Base-by-base conservation (phyloP, 2,329 filamentous ascomycete genomes). In the Ceratocystis eucalypticola region DNA sequence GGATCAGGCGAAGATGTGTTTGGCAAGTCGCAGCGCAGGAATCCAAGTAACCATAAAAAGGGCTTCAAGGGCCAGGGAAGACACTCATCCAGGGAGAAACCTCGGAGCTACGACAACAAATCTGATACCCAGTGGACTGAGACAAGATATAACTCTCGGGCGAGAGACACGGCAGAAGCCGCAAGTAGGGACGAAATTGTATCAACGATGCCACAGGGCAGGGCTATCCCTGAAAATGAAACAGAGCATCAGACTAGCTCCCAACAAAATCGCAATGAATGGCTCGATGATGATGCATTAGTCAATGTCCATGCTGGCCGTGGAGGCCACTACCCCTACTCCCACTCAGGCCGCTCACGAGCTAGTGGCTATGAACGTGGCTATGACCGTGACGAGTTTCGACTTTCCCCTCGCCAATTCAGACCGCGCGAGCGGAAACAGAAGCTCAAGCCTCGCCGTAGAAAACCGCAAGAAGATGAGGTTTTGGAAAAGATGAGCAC, bases 401-500 rank as follows among this genome's bases (percentile, higher is more conserved):
- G 53, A 15, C 15, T 41, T 41, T 41, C 37, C 12, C 37, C 53
- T 28, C 53, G 53, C 22, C 53, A 57, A 30, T 30, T 22, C 28
- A 28, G 53, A 28, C 53, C 20, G 22, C 53, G 53, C 0, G 53
- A 57, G 53, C 28, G 3, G 2, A 28, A 57, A 30, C 15, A 5
- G 15, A 28, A 28, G 7, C 22, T 33, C 25, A 28, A 33, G 25
- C 12, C 53, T 7, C 53, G 17, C 25, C 53, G 53, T 30, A 57
- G 53, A 28, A 10, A 12, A 57, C 12, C 15, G 6, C n/a, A 25
- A 15, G 12, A 30, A 10, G 53, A 57, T 15, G 53, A 57, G 53
- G 28, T 57, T 25, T 30, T 57, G 22, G 25, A 33, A 30, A 68
- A 64, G 50, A 66, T 68, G 48, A 55, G 50, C 8, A 4, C 48